Evolutionary conservation across 495 filamentous ascomycete genomes (phyloP).

Genomic region (Penicillium roqueforti): DNA sequence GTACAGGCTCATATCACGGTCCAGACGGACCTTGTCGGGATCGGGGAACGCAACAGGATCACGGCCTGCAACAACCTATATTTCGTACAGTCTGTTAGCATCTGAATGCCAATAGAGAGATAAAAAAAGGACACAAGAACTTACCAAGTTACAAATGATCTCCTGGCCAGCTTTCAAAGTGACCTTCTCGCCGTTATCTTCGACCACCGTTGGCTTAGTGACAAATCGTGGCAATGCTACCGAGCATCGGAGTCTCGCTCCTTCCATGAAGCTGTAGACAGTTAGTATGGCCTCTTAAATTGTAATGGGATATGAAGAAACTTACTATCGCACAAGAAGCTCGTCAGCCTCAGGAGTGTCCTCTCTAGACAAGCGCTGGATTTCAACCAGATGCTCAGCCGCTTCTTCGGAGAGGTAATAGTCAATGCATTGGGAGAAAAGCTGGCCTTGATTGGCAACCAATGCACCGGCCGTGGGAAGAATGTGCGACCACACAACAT

Average conservation of each 20-base stretch:
- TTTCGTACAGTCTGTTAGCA: neutral
- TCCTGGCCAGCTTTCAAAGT: constrained; percentile 43
- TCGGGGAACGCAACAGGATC: constrained; percentile 61
- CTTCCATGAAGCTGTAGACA: constrained; percentile 52
- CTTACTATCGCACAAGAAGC: constrained; percentile 44
- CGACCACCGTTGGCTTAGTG: constrained; percentile 35
- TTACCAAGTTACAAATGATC: constrained; percentile 49
- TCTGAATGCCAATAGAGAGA: neutral
- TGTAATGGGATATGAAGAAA: neutral
- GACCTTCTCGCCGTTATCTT: constrained; percentile 40
- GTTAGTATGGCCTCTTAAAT: constrained; percentile 12
- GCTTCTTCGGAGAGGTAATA: constrained; percentile 64
- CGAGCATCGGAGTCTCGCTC: constrained; percentile 53
- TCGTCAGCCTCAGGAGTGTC: constrained; percentile 45
- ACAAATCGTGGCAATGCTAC: constrained; percentile 50
- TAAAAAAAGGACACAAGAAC: neutral
- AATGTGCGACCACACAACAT: constrained; percentile 70
- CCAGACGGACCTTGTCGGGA: constrained; percentile 58
- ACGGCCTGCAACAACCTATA: constrained; percentile 45
- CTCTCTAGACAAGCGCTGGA: constrained; percentile 51
- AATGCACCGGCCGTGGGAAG: constrained; percentile 56
- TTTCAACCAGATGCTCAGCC: constrained; percentile 49
- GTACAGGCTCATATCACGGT: constrained; percentile 60
- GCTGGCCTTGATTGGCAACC: constrained; percentile 65
- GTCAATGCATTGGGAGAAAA: constrained; percentile 71